A percentile compares a stretch with the other conserved stretches of the same genome.
These are phyloP conservation scores for Rhododendron simsii DNA, from an alignment of 148 eudicot genomes.

Conservation along the genomic window DNA sequence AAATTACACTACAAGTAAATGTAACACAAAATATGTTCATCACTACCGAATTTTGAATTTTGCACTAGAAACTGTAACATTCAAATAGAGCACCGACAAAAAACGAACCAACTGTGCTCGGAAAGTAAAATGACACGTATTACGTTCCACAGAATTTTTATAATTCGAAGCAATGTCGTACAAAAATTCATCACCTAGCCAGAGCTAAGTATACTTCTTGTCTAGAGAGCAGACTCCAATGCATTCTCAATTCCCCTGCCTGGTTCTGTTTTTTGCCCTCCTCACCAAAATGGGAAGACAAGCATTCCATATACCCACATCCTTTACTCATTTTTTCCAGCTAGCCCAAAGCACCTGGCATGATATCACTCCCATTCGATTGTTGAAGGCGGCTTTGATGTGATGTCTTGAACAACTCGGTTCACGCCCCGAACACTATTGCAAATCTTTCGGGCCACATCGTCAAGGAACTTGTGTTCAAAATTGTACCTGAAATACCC, in stretches of 20 bases:
- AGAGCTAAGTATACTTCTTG: not conserved
- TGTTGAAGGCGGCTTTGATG: constrained; percentile 98
- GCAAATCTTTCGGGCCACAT: constrained; percentile 77
- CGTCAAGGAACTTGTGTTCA: constrained; percentile 72
- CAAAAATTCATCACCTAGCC: constrained; percentile 4
- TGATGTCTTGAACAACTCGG: constrained; percentile 85
- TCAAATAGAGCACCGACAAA: not conserved
- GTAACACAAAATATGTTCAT: not conserved
- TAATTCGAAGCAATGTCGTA: not conserved
- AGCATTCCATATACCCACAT: not conserved
- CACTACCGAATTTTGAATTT: not conserved
- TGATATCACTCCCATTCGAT: constrained; percentile 83
- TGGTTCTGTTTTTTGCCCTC: not conserved
- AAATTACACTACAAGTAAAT: not conserved
- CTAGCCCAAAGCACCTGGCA: not conserved
- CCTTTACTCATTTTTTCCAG: not conserved
- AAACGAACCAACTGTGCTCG: not conserved
- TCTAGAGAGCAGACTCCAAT: not conserved
- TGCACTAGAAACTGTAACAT: not conserved
- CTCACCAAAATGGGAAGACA: not conserved
- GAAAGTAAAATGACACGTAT: not conserved
- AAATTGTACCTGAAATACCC: constrained; percentile 69
- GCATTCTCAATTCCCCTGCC: not conserved
- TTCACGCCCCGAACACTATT: constrained; percentile 81
- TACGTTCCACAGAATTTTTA: not conserved